Base-by-base conservation (phyloP, 2,329 filamentous ascomycete species). In the Cephalotrichum gorgonifer region DNA sequence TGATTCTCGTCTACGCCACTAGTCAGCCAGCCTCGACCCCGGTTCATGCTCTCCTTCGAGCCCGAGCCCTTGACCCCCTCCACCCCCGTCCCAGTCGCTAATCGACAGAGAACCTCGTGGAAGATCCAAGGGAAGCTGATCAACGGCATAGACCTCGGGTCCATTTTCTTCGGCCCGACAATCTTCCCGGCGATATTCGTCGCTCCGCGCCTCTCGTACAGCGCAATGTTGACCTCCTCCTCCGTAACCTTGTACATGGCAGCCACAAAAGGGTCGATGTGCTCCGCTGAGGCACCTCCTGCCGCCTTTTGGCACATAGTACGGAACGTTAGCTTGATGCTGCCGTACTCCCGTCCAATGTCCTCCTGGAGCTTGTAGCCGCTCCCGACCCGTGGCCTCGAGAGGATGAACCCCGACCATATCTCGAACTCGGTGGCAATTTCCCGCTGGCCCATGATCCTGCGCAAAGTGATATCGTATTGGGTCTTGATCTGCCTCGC, bases 111-210 rank as follows among this genome's bases (percentile, higher is more conserved):
- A 51, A 88, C 77, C 42, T 76, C 74, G 12, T 81, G 74, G 54
- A 97, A 95, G 2, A 97, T 70, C 93, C 93, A 98, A 0, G 93
- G 91, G 57, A 96, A 97, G 51, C 85, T 93, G 57, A 96, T 93
- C 8, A 97, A 70, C 0, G 93, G 91, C 73, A 89, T 84, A 2
- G 69, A 67, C 8, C 70, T 70, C 2, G 71, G 58, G 11, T 64
- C 53, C 20, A 25, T 22, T 26, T 31, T 31, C 35, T 9, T 31
- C 6, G 25, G 33, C 44, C 22, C n/a, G 20, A 57, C 25, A 4
- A 54, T 51, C n/a, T 48, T 47, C 15, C 62, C 71, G 6, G 64
- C 64, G 2, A 63, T 57, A 53, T 64, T 66, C 1, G 57, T 65
- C 11, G 55, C 50, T 23, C 51, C 54, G 44, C 52, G 53, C 41